Percentiles rank a stretch among this genome's conserved stretches.
Evolutionary conservation across 2,329 filamentous ascomycete genomes (phyloP).

Genomic region (Gnomoniopsis sp.): DNA sequence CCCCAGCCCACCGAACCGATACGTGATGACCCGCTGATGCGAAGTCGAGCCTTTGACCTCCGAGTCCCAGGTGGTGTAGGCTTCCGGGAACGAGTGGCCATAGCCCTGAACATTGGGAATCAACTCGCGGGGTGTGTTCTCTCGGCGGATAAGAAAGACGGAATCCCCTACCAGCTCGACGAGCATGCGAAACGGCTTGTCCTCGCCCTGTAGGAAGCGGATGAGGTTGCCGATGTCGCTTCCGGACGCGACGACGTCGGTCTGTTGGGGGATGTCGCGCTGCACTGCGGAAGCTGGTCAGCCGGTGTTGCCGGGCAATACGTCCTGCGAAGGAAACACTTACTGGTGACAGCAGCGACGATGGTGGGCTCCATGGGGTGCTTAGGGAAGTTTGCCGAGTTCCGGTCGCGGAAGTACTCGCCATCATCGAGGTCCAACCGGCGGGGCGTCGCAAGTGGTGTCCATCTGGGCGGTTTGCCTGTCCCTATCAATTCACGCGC

Average conservation of each 20-base stretch:
- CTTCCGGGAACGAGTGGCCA: slow-evolving; percentile 64
- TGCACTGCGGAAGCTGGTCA: slow-evolving; percentile 20
- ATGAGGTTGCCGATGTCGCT: slow-evolving; percentile 61
- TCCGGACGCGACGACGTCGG: slow-evolving; percentile 58
- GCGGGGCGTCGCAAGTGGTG: slow-evolving; percentile 32
- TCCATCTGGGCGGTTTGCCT: slow-evolving; percentile 52
- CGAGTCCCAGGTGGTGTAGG: slow-evolving; percentile 60
- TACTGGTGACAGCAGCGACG: slow-evolving; percentile 29
- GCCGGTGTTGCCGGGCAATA: not conserved
- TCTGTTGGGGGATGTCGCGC: slow-evolving; percentile 29
- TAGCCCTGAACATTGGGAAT: slow-evolving; percentile 56
- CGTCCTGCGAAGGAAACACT: not conserved
- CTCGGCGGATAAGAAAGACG: slow-evolving; percentile 61
- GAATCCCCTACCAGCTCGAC: slow-evolving; percentile 53
- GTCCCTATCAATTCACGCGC: slow-evolving; percentile 12
- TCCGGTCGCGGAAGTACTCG: slow-evolving; percentile 50
- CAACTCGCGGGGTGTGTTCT: slow-evolving; percentile 55
- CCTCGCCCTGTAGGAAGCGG: slow-evolving; percentile 45
- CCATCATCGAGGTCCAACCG: slow-evolving; percentile 42
- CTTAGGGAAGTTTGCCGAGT: slow-evolving; percentile 45
- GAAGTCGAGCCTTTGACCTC: slow-evolving; percentile 52
- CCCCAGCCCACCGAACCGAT: slow-evolving; percentile 50
- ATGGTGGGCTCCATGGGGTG: slow-evolving; percentile 51
- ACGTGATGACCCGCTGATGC: slow-evolving; percentile 60
- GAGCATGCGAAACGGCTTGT: slow-evolving; percentile 54